Conservation (phyloP, 116 monocot genomes). For the Dioscorea cayenensis region DNA sequence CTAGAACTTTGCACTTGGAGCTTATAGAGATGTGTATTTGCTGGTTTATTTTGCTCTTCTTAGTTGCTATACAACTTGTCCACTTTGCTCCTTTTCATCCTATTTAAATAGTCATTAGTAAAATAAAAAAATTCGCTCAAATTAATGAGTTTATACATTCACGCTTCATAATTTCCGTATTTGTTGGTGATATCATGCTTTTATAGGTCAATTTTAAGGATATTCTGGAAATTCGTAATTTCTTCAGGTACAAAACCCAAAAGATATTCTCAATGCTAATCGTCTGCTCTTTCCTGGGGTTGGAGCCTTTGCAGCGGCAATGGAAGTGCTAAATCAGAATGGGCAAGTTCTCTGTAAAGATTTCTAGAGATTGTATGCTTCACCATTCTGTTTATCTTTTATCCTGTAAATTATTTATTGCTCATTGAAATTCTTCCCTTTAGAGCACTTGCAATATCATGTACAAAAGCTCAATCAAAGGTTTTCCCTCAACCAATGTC, state of each 20-base stretch:
- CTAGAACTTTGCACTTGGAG: too few species aligned
- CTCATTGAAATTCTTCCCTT: neutral
- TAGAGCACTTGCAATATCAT: neutral
- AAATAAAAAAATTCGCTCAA: too few species aligned
- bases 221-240: neutral
- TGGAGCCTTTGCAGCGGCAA: conserved; percentile 88
- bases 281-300: conserved; percentile 88
- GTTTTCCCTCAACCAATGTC: neutral
- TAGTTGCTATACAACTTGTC: too few species aligned
- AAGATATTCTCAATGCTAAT: conserved; percentile 76
- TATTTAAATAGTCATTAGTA: too few species aligned
- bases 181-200: neutral
- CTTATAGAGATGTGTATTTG: too few species aligned
- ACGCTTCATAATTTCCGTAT: neutral
- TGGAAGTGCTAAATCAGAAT: conserved; percentile 64
- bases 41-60: too few species aligned
- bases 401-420: neutral
- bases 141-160: neutral
- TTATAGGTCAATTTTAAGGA: neutral
- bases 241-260: conserved; percentile 65
- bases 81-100: too few species aligned
- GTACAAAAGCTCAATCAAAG: neutral
- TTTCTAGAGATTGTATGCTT: neutral
- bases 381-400: neutral
- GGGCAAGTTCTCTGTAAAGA: conserved; percentile 32